These are phyloP conservation scores for Daldinia sp. DNA, from an alignment of 2,329 filamentous ascomycete species.

Conservation along the genomic window DNA sequence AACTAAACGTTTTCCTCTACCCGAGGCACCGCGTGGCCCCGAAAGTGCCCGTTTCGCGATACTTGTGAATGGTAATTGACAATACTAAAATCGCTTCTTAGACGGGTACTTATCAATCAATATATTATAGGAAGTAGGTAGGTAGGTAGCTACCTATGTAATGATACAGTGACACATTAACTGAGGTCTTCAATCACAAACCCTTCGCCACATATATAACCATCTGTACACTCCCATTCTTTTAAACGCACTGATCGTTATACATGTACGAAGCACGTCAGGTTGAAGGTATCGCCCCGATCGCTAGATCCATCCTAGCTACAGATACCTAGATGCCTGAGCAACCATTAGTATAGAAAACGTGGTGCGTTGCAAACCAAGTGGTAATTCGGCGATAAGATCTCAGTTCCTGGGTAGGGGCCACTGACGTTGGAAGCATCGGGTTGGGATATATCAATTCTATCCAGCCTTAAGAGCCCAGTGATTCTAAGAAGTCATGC, in stretches of 20 bases:
- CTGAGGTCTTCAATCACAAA: neutral
- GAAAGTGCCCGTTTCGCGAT: conserved; percentile 22
- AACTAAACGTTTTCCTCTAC: conserved; percentile 17
- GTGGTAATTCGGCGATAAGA: conserved; percentile 23
- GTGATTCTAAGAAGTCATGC: conserved; percentile 9
- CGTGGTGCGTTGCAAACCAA: neutral
- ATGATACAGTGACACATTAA: conserved; percentile 20
- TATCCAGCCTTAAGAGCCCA: conserved; percentile 7
- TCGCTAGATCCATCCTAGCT: too few species aligned
- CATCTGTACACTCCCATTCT: neutral
- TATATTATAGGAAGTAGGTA: too few species aligned
- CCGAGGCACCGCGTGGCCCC: conserved; percentile 24
- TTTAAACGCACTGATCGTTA: neutral
- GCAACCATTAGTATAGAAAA: neutral
- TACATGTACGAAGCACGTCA: neutral
- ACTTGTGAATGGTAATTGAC: conserved; percentile 20
- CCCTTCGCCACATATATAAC: neutral
- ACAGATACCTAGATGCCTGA: too few species aligned
- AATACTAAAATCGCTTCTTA: conserved; percentile 18
- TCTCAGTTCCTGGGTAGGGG: conserved; percentile 22
- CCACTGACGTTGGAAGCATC: conserved; percentile 7
- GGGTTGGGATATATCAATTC: conserved; percentile 7
- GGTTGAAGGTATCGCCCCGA: neutral
- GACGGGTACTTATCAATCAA: conserved; percentile 1
- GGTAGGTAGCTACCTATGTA: neutral